Evolutionary conservation across 495 filamentous ascomycete genomes (phyloP).

Genomic region (Bryoglossum gracile): DNA sequence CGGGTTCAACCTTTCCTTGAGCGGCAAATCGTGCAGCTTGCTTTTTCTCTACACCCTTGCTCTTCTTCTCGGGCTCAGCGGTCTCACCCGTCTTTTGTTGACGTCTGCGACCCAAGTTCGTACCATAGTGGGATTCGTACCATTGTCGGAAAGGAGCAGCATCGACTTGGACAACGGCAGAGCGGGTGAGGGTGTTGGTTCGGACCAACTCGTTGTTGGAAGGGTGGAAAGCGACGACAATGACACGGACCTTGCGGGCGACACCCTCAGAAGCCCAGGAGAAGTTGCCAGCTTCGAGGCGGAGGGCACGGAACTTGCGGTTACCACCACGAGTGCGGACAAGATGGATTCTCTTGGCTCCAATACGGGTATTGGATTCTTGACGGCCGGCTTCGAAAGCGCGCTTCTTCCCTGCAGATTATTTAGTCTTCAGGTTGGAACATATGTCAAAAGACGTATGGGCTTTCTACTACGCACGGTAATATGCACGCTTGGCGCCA

Average conservation of each 20-base stretch:
- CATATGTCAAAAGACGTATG: constrained; percentile 47
- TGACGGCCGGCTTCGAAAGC: constrained; percentile 99
- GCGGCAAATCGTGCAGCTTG: constrained; percentile 75
- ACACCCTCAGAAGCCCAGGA: constrained; percentile 97
- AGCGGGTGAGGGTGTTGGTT: constrained; percentile 99
- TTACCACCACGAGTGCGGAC: constrained; percentile 98
- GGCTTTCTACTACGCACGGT: constrained; percentile 64
- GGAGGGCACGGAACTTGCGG: constrained; percentile 98
- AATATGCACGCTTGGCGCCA: constrained; percentile 92
- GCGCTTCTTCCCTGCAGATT: constrained; percentile 63
- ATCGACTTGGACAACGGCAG: constrained; percentile 96
- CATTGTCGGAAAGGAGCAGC: constrained; percentile 98
- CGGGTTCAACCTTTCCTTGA: constrained; percentile 82
- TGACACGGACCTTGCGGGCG: constrained; percentile 97
- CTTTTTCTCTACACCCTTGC: constrained; percentile 90
- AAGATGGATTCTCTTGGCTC: constrained; percentile 94
- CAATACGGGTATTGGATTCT: constrained; percentile 98
- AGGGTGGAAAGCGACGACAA: constrained; percentile 94
- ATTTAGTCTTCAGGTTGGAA: constrained; percentile 49
- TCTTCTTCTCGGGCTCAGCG: constrained; percentile 74
- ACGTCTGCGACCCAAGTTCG: constrained; percentile 77
- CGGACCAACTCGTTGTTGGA: constrained; percentile 99
- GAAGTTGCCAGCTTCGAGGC: constrained; percentile 99
- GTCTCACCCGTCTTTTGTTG: constrained; percentile 67
- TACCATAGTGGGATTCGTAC: constrained; percentile 99